phyloP scores from a whole-genome alignment of 169 alveolate genomes.

The Plasmodium adleri region DNA sequence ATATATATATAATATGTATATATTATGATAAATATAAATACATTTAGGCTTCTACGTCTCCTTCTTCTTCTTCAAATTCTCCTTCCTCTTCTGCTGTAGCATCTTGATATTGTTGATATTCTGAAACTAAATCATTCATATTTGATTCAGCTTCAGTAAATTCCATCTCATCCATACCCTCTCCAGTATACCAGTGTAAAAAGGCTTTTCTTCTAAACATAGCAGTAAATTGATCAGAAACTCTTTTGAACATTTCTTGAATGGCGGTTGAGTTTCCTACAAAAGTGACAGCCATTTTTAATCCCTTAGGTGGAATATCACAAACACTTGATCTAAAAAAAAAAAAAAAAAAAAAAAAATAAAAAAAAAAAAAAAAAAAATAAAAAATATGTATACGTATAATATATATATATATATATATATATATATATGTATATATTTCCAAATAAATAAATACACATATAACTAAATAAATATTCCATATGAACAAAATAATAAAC shows the following conservation, averaged over 20 bases:
- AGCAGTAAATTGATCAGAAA: slow-evolving; percentile 98
- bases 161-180: slow-evolving; percentile 99
- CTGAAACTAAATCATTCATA: slow-evolving; percentile 97
- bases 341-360: slow-evolving; percentile 4
- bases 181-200: slow-evolving; percentile 98
- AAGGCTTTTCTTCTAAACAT: slow-evolving; percentile 98
- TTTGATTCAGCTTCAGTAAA: slow-evolving; percentile 99
- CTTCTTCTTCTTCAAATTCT: slow-evolving; percentile 75
- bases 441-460: not conserved
- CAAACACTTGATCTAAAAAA: slow-evolving; percentile 94
- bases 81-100: slow-evolving; percentile 97
- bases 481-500: not conserved
- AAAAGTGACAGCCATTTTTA: slow-evolving; percentile 98
- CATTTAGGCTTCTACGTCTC: slow-evolving; percentile 74
- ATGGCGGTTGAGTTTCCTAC: slow-evolving; percentile 98
- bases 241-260: slow-evolving; percentile 98
- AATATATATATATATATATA: not conserved
- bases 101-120: slow-evolving; percentile 99
- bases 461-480: not conserved
- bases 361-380: slow-evolving; percentile 12
- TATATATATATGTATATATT: not conserved
- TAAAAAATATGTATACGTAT: not conserved
- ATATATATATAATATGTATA: not conserved
- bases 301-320: slow-evolving; percentile 99
- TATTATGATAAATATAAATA: not conserved